Evolutionary conservation across 1,139 yeast species (phyloP).

Genomic region (Saccharomyces hybrid): DNA sequence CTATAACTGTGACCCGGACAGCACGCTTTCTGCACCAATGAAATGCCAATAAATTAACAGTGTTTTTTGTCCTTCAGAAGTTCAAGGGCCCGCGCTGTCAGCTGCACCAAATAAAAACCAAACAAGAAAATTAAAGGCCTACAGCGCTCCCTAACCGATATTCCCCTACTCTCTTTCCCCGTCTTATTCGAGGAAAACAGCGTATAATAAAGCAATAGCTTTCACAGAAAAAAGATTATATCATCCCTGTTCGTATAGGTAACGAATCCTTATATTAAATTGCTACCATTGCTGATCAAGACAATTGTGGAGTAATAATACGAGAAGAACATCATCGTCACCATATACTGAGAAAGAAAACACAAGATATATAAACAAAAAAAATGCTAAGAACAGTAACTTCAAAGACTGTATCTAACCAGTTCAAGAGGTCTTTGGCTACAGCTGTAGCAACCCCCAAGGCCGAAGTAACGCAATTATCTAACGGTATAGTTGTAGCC

Average conservation of each 20-base stretch:
- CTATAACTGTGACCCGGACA: background rate
- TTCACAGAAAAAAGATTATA: background rate
- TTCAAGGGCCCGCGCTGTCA: background rate
- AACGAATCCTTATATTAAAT: background rate
- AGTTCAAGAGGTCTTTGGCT: conserved; percentile 36
- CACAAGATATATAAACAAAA: background rate
- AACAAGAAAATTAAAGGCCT: background rate
- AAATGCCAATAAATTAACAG: background rate
- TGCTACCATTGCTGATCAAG: background rate
- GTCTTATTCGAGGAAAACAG: background rate
- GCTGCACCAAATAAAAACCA: background rate
- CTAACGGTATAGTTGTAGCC: conserved; percentile 68
- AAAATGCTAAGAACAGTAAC: conserved; percentile 28
- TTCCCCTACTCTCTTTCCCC: background rate
- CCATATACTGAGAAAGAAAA: background rate
- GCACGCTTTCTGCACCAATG: background rate
- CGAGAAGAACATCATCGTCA: background rate
- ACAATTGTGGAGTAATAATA: background rate
- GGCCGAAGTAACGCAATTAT: conserved; percentile 55
- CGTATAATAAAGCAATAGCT: background rate
- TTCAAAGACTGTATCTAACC: conserved; percentile 14
- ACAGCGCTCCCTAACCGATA: conserved; percentile 1
- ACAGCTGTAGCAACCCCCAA: conserved; percentile 43
- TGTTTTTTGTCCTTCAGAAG: background rate
- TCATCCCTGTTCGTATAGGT: background rate